Evolutionary conservation across 2,329 filamentous ascomycete species (phyloP).

Genomic region (Aspergillus chevalieri): DNA sequence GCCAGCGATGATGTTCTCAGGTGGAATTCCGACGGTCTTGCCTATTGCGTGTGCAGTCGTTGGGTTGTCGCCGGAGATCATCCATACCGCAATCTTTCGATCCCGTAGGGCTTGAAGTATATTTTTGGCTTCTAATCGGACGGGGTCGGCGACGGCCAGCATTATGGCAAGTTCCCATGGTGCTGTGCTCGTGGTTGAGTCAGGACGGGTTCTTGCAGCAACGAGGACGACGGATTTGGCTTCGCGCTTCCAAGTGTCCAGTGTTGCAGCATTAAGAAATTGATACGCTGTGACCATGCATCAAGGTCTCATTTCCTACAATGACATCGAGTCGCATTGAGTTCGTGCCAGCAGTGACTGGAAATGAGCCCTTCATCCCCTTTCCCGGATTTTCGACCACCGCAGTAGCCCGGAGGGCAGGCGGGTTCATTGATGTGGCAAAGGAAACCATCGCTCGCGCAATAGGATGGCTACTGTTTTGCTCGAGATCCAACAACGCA

Average conservation of each 20-base stretch:
- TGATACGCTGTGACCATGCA: background rate
- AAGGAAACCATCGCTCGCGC: constrained; percentile 50
- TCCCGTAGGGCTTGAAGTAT: constrained; percentile 3
- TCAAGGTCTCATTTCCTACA: background rate
- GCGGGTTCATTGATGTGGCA: constrained; percentile 31
- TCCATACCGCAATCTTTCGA: constrained; percentile 6
- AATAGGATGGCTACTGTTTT: constrained; percentile 55
- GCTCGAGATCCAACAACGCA: constrained; percentile 47
- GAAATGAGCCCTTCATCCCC: constrained; percentile 51
- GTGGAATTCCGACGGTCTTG: constrained; percentile 4
- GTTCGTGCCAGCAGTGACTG: constrained; percentile 14
- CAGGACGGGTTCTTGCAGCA: background rate
- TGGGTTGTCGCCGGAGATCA: constrained; percentile 8
- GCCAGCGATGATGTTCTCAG: constrained; percentile 7
- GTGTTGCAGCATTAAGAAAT: background rate
- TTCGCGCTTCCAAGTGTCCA: constrained; percentile 3
- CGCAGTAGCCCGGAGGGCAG: constrained; percentile 24
- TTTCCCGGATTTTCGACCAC: constrained; percentile 53
- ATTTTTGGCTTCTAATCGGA: constrained; percentile 2
- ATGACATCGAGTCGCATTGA: constrained; percentile 1
- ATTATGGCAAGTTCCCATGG: constrained; percentile 3
- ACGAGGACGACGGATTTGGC: constrained; percentile 5
- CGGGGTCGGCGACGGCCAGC: constrained; percentile 3
- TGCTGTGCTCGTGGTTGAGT: constrained; percentile 1
- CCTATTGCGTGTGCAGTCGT: constrained; percentile 6